Conservation (phyloP, 768 basidiomycete species). For the Lentinula sp. region DNA sequence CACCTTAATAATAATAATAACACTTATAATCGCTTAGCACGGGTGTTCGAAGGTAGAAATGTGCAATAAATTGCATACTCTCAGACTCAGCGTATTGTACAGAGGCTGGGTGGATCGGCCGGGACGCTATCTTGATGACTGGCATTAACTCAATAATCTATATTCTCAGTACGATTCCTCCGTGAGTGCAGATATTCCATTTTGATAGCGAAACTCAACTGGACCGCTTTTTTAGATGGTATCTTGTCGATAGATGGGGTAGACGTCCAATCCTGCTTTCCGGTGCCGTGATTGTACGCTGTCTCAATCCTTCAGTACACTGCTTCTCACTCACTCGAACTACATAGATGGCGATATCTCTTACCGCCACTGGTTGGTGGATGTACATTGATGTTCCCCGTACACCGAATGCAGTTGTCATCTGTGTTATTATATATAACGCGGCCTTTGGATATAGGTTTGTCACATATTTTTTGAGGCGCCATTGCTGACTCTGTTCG, state of each 20-base stretch:
- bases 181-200: conserved; percentile 39
- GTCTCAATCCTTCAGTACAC: background rate
- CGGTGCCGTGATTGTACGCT: conserved; percentile 71
- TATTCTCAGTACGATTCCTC: conserved; percentile 71
- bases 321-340: background rate
- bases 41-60: conserved; percentile 80
- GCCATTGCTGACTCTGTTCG: background rate
- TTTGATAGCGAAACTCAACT: background rate
- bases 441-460: conserved; percentile 89
- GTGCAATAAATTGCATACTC: background rate
- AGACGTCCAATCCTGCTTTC: conserved; percentile 80
- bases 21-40: conserved; percentile 37
- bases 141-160: conserved; percentile 89
- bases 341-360: conserved; percentile 70
- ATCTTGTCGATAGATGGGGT: conserved; percentile 89
- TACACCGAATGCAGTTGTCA: conserved; percentile 84
- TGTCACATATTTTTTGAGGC: conserved; percentile 1
- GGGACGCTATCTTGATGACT: conserved; percentile 92
- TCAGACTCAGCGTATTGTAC: conserved; percentile 11
- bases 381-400: conserved; percentile 84
- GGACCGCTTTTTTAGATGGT: conserved; percentile 57
- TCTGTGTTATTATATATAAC: conserved; percentile 88
- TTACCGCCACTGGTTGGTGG: conserved; percentile 86
- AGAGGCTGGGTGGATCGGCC: conserved; percentile 95
- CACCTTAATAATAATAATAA: background rate